These are phyloP conservation scores for Lanmaoa pseudosensibilis DNA, from an alignment of 768 basidiomycete genomes.

Conservation along the genomic window DNA sequence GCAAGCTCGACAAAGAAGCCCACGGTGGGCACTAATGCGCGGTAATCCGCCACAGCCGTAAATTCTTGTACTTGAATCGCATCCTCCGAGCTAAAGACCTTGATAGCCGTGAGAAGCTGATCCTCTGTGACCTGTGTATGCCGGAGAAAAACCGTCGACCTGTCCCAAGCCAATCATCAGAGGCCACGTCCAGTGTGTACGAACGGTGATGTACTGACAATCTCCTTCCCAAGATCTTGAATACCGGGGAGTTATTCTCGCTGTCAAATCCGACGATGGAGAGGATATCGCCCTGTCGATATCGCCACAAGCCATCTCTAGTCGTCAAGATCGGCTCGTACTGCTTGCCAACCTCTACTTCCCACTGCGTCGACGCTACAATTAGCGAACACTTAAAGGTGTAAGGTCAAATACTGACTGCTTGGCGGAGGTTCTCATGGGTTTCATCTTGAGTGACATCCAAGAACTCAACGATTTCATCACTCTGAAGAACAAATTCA, in stretches of 20 bases:
- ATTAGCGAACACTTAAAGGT: not conserved
- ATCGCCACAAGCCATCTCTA: constrained; percentile 26
- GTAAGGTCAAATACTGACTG: constrained; percentile 6
- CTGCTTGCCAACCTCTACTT: constrained; percentile 15
- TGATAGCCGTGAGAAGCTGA: constrained; percentile 9
- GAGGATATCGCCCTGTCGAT: constrained; percentile 20
- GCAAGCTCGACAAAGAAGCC: constrained; percentile 19
- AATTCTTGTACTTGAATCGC: constrained; percentile 14
- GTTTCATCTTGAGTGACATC: constrained; percentile 10
- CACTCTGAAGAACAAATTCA: constrained; percentile 2
- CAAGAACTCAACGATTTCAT: constrained; percentile 20
- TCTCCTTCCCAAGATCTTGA: constrained; percentile 17
- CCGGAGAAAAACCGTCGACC: constrained; percentile 8
- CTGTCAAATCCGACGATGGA: constrained; percentile 16
- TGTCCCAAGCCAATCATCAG: not conserved
- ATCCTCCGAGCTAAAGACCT: not conserved
- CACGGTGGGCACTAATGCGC: not conserved
- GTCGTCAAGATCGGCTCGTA: constrained; percentile 26
- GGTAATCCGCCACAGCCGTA: constrained; percentile 16
- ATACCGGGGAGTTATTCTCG: constrained; percentile 6
- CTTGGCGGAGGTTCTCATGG: constrained; percentile 15
- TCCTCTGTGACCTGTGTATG: constrained; percentile 6
- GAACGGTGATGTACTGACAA: constrained; percentile 9
- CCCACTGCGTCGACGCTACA: constrained; percentile 9
- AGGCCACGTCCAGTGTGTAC: too few species aligned